Evolutionary conservation across 352 stramenopile species (phyloP).

Genomic region (Globisporangium cystogenes): DNA sequence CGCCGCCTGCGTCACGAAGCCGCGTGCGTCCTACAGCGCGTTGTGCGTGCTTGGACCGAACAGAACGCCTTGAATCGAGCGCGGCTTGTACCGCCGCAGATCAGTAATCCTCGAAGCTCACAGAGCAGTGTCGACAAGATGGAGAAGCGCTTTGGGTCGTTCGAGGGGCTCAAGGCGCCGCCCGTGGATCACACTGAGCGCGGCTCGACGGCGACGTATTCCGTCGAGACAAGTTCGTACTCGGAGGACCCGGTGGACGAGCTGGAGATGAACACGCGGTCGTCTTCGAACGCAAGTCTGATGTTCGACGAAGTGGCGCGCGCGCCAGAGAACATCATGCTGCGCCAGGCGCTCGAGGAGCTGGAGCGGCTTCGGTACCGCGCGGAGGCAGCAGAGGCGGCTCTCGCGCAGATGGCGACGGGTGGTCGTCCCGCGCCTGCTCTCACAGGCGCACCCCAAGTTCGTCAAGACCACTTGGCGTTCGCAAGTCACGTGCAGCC

Average conservation of each 20-base stretch:
- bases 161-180: background rate
- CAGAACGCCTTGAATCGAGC: background rate
- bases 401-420: slow-evolving; percentile 25
- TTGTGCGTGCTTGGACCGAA: slow-evolving; percentile 22
- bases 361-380: slow-evolving; percentile 49
- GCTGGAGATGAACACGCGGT: slow-evolving; percentile 9
- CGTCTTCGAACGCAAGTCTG: slow-evolving; percentile 3
- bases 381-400: slow-evolving; percentile 58
- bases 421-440: background rate
- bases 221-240: slow-evolving; percentile 14
- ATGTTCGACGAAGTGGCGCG: slow-evolving; percentile 15
- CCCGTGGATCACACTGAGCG: slow-evolving; percentile 10
- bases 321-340: slow-evolving; percentile 20
- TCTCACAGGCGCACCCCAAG: background rate
- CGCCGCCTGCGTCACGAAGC: slow-evolving; percentile 16
- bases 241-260: slow-evolving; percentile 16
- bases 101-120: background rate
- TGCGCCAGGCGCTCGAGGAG: slow-evolving; percentile 42
- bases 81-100: background rate
- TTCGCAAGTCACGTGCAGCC: background rate
- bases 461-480: background rate
- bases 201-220: slow-evolving; percentile 15
- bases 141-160: slow-evolving; percentile 2
- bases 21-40: slow-evolving; percentile 26
- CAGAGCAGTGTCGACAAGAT: slow-evolving; percentile 3